Percentiles rank a stretch among this genome's conserved stretches.
These are phyloP conservation scores for Capronia coronata DNA, from an alignment of 2,329 filamentous ascomycete genomes.

Conservation along the genomic window DNA sequence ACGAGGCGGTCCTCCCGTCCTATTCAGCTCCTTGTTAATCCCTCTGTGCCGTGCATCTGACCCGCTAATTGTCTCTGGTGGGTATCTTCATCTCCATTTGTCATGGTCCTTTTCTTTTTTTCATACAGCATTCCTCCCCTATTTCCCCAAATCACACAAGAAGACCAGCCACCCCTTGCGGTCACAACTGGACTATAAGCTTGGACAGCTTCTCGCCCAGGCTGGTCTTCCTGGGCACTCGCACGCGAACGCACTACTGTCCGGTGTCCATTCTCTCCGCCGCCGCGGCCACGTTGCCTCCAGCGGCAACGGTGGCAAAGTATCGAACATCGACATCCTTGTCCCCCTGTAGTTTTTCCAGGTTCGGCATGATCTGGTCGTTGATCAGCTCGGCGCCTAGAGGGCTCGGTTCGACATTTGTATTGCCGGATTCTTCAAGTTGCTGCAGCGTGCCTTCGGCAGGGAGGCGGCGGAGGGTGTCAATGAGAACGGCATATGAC, in stretches of 20 bases:
- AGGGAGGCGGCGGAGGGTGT: constrained; percentile 84
- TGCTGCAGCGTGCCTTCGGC: constrained; percentile 80
- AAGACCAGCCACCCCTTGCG: neutral
- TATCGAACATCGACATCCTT: constrained; percentile 94
- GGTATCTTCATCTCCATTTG: neutral
- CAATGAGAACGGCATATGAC: constrained; percentile 84
- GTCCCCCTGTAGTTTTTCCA: constrained; percentile 94
- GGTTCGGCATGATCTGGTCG: constrained; percentile 76
- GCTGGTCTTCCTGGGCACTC: neutral
- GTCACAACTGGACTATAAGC: neutral
- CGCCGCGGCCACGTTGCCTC: constrained; percentile 44
- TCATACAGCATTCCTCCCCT: neutral
- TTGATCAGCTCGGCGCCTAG: constrained; percentile 74
- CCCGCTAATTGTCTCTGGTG: neutral
- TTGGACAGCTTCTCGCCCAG: neutral
- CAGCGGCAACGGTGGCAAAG: constrained; percentile 84
- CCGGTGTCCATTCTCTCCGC: constrained; percentile 38
- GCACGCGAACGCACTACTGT: constrained; percentile 16
- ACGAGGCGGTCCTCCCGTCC: too few relatives aligned
- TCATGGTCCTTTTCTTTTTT: neutral
- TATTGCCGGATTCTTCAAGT: constrained; percentile 67
- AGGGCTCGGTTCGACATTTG: constrained; percentile 55
- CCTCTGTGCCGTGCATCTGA: neutral
- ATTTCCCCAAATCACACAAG: neutral
- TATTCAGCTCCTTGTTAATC: too few relatives aligned